phyloP scores from a whole-genome alignment of 2,329 filamentous ascomycete species.

The Colletotrichum karsti region DNA sequence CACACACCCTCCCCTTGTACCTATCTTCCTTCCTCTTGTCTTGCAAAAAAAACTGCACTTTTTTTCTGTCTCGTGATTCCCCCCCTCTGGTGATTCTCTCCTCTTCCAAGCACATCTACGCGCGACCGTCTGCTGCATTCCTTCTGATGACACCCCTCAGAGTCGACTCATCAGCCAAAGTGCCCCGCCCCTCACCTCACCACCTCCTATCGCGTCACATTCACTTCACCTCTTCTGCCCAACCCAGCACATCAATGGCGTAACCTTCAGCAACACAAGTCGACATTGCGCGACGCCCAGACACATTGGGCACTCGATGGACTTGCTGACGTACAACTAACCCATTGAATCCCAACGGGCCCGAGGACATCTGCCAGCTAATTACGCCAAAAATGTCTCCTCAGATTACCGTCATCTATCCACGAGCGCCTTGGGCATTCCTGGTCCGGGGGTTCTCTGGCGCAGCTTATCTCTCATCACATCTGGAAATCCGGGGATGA shows the following conservation, averaged over 20 bases:
- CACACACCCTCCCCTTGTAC: conserved; percentile 10
- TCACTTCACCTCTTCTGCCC: not conserved
- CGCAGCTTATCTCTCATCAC: conserved; percentile 15
- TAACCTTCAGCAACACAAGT: conserved; percentile 6
- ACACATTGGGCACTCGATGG: not conserved
- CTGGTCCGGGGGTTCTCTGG: not conserved
- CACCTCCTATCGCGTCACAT: not conserved
- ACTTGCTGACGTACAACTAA: not conserved
- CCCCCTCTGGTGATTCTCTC: conserved; percentile 16
- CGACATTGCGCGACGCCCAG: conserved; percentile 2
- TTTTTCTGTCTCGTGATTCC: conserved; percentile 26
- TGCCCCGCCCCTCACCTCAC: not conserved
- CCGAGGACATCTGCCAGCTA: not conserved
- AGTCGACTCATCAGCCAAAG: conserved; percentile 9
- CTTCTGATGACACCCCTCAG: conserved; percentile 8
- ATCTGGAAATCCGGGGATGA: not conserved
- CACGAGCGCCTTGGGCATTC: not conserved
- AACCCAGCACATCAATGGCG: conserved; percentile 16
- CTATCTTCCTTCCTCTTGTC: conserved; percentile 23
- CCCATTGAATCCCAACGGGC: not conserved
- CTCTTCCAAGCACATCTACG: conserved; percentile 24
- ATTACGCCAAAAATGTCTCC: conserved; percentile 2
- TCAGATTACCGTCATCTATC: not conserved
- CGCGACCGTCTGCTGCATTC: conserved; percentile 2
- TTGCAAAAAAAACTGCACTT: conserved; percentile 12